Conservation (phyloP, 495 filamentous ascomycete species). For the Neurospora discreta region DNA sequence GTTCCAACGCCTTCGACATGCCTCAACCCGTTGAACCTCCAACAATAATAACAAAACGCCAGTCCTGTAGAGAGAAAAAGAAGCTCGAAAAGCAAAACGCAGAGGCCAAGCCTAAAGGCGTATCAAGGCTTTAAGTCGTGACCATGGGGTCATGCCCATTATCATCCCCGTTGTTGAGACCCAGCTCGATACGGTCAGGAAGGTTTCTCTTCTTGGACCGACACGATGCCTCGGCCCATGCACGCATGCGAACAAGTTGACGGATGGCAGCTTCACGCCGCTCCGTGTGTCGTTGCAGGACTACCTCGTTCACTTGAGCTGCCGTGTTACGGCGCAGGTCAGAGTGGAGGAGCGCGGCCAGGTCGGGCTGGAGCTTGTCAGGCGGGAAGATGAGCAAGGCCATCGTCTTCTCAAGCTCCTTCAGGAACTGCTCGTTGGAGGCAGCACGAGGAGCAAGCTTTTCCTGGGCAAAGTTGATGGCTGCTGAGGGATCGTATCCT, state of each 20-base stretch:
- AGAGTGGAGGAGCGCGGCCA: slow-evolving; percentile 68
- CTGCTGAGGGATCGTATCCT: slow-evolving; percentile 66
- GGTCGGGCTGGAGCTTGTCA: slow-evolving; percentile 56
- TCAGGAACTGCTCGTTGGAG: slow-evolving; percentile 66
- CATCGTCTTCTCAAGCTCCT: slow-evolving; percentile 88
- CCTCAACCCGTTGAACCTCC: neutral
- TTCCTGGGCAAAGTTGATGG: slow-evolving; percentile 74
- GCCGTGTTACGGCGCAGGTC: slow-evolving; percentile 73
- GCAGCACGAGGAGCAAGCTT: slow-evolving; percentile 82
- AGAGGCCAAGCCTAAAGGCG: neutral
- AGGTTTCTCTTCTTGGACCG: slow-evolving; percentile 63
- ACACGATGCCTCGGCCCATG: slow-evolving; percentile 75
- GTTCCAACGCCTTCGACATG: neutral
- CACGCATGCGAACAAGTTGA: slow-evolving; percentile 65
- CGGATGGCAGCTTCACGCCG: slow-evolving; percentile 70
- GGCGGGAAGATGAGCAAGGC: slow-evolving; percentile 78
- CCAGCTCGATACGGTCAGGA: slow-evolving; percentile 60
- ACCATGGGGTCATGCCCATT: slow-evolving; percentile 52
- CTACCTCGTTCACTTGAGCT: slow-evolving; percentile 73
- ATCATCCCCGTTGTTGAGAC: slow-evolving; percentile 42
- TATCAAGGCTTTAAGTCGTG: slow-evolving; percentile 12
- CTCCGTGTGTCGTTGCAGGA: slow-evolving; percentile 59
- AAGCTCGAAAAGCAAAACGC: neutral
- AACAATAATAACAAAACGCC: neutral
- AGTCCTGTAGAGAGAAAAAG: neutral